Conservation (phyloP, 2,329 filamentous ascomycete genomes). For the Pseudomassariella vexata region DNA sequence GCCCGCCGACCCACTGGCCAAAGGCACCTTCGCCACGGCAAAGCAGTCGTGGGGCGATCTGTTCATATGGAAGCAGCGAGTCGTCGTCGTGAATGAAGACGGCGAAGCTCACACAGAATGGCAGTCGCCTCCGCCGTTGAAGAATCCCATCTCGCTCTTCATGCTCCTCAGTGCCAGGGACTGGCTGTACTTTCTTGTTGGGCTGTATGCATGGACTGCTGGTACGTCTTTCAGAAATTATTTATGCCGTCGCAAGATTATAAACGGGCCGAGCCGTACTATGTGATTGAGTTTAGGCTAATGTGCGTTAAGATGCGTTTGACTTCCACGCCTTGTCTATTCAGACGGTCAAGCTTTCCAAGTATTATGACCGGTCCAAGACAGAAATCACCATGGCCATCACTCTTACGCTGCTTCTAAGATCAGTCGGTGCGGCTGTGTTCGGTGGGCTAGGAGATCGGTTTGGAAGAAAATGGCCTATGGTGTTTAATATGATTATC, state of each 20-base stretch:
- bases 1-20: slow-evolving; percentile 58
- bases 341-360: slow-evolving; percentile 45
- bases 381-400: slow-evolving; percentile 62
- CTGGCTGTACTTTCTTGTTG: slow-evolving; percentile 73
- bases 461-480: slow-evolving; percentile 78
- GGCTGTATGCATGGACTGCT: slow-evolving; percentile 70
- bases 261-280: too few relatives aligned
- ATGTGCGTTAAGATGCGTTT: too few relatives aligned
- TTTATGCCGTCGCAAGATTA: too few relatives aligned
- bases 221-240: too few relatives aligned
- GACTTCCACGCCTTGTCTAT: slow-evolving; percentile 79
- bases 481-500: slow-evolving; percentile 74
- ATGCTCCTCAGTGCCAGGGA: slow-evolving; percentile 56
- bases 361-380: slow-evolving; percentile 43
- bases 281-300: too few relatives aligned
- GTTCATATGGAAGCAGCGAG: slow-evolving; percentile 69
- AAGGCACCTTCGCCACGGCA: slow-evolving; percentile 58
- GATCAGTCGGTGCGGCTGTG: slow-evolving; percentile 67
- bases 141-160: slow-evolving; percentile 66
- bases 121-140: slow-evolving; percentile 59
- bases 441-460: slow-evolving; percentile 76
- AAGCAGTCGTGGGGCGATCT: slow-evolving; percentile 60
- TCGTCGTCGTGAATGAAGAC: slow-evolving; percentile 57
- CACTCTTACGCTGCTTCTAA: slow-evolving; percentile 67
- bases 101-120: slow-evolving; percentile 64